Evolutionary conservation across 2,329 filamentous ascomycete genomes (phyloP), one percentile per base, ranked within the genome.

Genomic region (Trichoderma oligosporum): DNA sequence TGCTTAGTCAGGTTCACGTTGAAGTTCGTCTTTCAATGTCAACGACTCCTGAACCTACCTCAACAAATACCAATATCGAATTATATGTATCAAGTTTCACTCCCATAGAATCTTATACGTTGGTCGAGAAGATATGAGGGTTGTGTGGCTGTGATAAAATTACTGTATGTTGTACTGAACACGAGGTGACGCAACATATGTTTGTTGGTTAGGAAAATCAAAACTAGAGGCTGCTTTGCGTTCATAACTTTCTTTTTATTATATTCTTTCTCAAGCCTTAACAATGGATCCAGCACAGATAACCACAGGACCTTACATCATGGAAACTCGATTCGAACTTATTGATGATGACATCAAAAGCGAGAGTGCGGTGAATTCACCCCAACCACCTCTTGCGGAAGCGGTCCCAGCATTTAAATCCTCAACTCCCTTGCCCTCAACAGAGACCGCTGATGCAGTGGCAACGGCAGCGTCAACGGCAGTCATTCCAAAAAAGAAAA

Each of bases 401-500:
- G 25, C 59, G 22, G 45, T 64, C 33, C 60, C 64, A 35, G 45
- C 64, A 22, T 65, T 64, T 58, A 67, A 65, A 60, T 68, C 67
- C 24, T 65, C 65, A 35, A 63, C 68, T 36, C 66, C 70, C 46
- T 54, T 70, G 25, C 66, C 69, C 27, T 68, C 69, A 3, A 69
- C 70, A 60, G 69, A 70, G 60, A 61, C 65, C 11, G 29, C 65
- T 2, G 66, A 62, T 27, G 46, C 42, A 24, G 58, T 60, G 22
- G 58, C 57, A 36, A 18, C 36, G 25, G 36, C 57, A 45, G 20
- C 58, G 9, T 14, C 54, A n/a, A 59, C 45, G 45, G 18, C 54
- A 14, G 44, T 51, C 53, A 65, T 63, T 60, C 45, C 64, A 11
- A 53, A 61, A 5, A 76, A 72, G 64, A 76, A 76, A 61, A 76